These are phyloP conservation scores for Paecilomyces niveus DNA, from an alignment of 2,329 filamentous ascomycete genomes.

Conservation along the genomic window DNA sequence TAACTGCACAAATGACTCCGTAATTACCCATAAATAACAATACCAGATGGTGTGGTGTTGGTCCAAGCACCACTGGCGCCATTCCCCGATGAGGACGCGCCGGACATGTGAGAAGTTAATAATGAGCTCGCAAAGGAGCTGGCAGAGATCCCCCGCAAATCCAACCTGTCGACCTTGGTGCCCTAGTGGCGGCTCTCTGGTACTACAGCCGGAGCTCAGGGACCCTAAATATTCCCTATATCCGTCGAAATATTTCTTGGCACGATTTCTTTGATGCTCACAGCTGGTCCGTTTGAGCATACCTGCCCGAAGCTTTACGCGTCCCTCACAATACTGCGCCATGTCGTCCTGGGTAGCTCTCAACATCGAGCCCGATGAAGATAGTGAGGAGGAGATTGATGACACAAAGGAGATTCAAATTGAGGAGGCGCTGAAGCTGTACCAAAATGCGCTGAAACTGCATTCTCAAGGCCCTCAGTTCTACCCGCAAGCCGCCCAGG, in stretches of 20 bases:
- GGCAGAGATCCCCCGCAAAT: neutral
- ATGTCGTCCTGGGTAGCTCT: conserved; percentile 70
- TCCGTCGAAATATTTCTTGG: neutral
- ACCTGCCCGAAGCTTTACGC: conserved; percentile 7
- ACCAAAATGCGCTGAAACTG: conserved; percentile 82
- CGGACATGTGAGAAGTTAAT: neutral
- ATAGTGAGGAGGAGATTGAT: conserved; percentile 83
- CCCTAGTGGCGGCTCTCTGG: neutral
- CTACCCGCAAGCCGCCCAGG: conserved; percentile 68
- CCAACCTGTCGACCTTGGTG: neutral
- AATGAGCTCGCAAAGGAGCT: neutral
- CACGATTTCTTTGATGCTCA: neutral
- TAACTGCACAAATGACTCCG: neutral
- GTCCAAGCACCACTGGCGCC: neutral
- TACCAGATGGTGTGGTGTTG: neutral
- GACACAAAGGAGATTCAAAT: conserved; percentile 95
- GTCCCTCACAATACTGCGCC: conserved; percentile 11
- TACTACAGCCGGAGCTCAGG: neutral
- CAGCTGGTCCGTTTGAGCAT: conserved; percentile 1
- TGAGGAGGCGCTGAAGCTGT: conserved; percentile 91
- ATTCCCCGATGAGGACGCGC: neutral
- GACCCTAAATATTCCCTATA: neutral
- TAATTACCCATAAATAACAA: neutral
- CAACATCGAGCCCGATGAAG: conserved; percentile 90
- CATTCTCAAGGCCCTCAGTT: conserved; percentile 78